Evolutionary conservation across 2,329 filamentous ascomycete species (phyloP), one percentile per base, ranked within the genome.

Genomic region (Esteya vermicola): DNA sequence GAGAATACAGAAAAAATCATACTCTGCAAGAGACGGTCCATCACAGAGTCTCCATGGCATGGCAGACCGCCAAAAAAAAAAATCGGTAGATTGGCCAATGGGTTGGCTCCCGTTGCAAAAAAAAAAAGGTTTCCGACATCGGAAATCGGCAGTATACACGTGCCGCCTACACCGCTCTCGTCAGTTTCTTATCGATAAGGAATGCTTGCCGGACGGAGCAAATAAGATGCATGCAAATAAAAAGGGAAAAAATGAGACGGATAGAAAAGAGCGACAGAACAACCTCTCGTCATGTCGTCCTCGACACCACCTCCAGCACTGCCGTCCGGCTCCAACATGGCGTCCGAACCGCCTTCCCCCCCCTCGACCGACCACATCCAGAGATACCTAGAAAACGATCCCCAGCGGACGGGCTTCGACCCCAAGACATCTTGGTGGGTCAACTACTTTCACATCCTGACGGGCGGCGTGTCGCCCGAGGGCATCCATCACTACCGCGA

Each of bases 371-470:
- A 40, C 6, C 21, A 16, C 8, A 33, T 26, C 2, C 40, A 42
- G 26, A 30, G 39, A 10, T 48, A 42, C 31, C 58, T 72, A 49
- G 50, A 62, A 48, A 78, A 78, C 57, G 70, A 78, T 57, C 73
- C 75, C 32, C 57, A 64, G 43, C 65, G 69, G 47, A 78, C 75
- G 19, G 73, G 74, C 48, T 79, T 78, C 64, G 71, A 78, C 58
- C 74, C 75, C 38, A 52, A 65, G 49, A 67, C 64, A 34, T 60
- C 61, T 45, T 74, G 69, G 68, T 94, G 85, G 81, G 72, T 81
- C 56, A 93, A 83, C 64, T 81, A 86, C 65, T 95, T 93, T 70
- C 75, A 75, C 51, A 81, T 88, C 60, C 65, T 93, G 37, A 76
- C 81, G 14, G 81, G 83, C 41, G 67, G 71, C 52, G 78, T 91